These are phyloP conservation scores for Cryptococcus maquisensis DNA, from an alignment of 1,284 basidiomycete species.

Conservation along the genomic window DNA sequence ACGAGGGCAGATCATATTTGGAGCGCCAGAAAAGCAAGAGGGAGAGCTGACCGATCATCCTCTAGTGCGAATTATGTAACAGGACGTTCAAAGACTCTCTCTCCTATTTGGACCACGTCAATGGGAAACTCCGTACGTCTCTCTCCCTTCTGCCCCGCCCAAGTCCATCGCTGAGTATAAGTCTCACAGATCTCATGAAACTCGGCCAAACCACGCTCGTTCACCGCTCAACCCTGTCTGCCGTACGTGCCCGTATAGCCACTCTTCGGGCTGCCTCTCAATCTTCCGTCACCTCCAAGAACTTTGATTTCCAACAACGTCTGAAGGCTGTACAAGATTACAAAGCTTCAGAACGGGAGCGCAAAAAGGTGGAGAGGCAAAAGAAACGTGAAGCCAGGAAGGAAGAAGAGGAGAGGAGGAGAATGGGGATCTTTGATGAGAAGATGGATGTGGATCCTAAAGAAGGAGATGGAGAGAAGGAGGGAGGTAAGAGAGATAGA, in stretches of 20 bases:
- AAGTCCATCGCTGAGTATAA: not conserved
- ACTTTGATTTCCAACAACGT: conserved; percentile 88
- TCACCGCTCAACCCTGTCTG: conserved; percentile 80
- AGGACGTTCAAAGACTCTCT: conserved; percentile 89
- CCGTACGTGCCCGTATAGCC: conserved; percentile 86
- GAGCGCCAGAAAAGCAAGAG: not conserved
- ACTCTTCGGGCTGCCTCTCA: conserved; percentile 79
- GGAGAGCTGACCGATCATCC: not conserved
- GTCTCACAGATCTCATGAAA: conserved; percentile 64
- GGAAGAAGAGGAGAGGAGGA: conserved; percentile 25
- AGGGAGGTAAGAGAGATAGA: conserved; percentile 6
- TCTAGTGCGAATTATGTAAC: conserved; percentile 74
- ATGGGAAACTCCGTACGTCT: conserved; percentile 81
- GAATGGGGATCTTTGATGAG: conserved; percentile 16
- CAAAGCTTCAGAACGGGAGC: conserved; percentile 32
- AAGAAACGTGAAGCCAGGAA: conserved; percentile 38
- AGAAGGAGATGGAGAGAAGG: conserved; percentile 6
- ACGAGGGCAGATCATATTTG: not conserved
- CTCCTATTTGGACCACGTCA: conserved; percentile 93
- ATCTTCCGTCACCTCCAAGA: conserved; percentile 71
- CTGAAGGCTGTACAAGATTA: conserved; percentile 75
- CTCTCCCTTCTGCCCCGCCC: not conserved
- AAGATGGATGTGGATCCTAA: conserved; percentile 5
- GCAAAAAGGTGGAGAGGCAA: conserved; percentile 62
- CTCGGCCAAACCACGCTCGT: conserved; percentile 93